Evolutionary conservation across 257 asterid genomes (phyloP).

Genomic region (Solanum lignicaule): DNA sequence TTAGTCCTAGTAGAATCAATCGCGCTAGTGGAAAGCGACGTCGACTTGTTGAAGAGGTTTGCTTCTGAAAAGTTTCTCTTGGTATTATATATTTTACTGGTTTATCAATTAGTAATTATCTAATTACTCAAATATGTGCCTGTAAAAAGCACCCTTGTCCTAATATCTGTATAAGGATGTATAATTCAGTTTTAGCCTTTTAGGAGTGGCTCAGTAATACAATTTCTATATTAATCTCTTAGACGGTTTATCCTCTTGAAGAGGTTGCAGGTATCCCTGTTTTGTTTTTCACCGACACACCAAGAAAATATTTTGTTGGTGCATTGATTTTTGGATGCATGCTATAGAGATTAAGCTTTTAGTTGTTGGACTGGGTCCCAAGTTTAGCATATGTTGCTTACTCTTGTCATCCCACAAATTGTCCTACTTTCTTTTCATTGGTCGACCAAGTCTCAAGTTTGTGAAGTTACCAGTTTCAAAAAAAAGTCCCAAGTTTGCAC

Average conservation of each 20-base stretch:
- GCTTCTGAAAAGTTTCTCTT: conserved; percentile 4
- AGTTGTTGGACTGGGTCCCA: neutral
- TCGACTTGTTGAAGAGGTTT: conserved; percentile 93
- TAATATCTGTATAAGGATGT: neutral
- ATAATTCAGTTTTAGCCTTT: neutral
- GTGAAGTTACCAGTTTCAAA: neutral
- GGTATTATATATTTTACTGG: neutral
- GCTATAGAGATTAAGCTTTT: neutral
- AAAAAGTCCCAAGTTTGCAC: neutral
- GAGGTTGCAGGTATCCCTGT: neutral
- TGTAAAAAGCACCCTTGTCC: conserved; percentile 21
- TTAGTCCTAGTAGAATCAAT: conserved; percentile 63
- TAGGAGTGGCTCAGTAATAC: neutral
- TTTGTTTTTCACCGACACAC: neutral
- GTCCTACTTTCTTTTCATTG: neutral
- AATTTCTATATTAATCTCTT: neutral
- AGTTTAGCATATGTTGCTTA: neutral
- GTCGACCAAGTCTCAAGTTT: neutral
- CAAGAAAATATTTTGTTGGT: neutral
- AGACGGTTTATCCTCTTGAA: neutral
- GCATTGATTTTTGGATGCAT: neutral
- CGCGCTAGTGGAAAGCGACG: conserved; percentile 91
- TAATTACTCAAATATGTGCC: neutral
- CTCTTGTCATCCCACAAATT: neutral
- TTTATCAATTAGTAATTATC: neutral